Evolutionary conservation across 1,284 basidiomycete genomes (phyloP), one percentile per base, ranked within the genome.

Genomic region (Ceratobasidium sp.): DNA sequence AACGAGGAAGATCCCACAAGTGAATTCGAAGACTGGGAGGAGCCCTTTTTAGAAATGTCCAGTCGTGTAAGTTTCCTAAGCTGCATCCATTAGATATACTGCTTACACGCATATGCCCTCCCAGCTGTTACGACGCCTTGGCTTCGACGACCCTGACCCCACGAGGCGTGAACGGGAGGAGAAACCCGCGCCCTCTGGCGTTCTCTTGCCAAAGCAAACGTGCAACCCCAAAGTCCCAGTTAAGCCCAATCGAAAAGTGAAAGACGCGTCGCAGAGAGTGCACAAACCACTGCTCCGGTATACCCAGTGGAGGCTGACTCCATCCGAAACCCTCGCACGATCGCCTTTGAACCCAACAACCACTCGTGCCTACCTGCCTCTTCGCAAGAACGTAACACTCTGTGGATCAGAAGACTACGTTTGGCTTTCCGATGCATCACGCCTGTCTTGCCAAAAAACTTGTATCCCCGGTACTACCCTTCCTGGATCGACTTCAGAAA

Each of bases 271-370:
- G 23, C n/a, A 12, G n/a, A 20, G n/a, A 56, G 9, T 3, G 9
- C 20, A 56, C 10, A 20, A 13, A 13, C 20, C 50, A 7, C 15
- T 23, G 52, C 52, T 56, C 23, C 67, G 67, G 17, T 33, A 48
- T 40, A 69, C 52, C 1, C 52, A 56, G 3, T 69, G 52, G 52
- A 69, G 52, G 52, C n/a, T 33, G 15, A 42, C 67, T 3, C 38
- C 48, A 17, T 52, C 42, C 50, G 67, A 56, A 20, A 42, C 12
- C 20, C 38, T 69, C 3, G 26, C 67, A 33, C 40, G 42, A 42
- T 69, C 52, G 7, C 67, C 50, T 7, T 42, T 69, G 28, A 69
- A 69, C 38, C 20, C 52, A 26, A 69, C 67, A 42, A 6, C 23
- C 28, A n/a, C 52, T 56, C 67, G 67, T 33, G 28, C 67, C 52